Evolutionary conservation across 2,329 filamentous ascomycete species (phyloP), one percentile per base, ranked within the genome.

Genomic region (Fusarium stilboides): DNA sequence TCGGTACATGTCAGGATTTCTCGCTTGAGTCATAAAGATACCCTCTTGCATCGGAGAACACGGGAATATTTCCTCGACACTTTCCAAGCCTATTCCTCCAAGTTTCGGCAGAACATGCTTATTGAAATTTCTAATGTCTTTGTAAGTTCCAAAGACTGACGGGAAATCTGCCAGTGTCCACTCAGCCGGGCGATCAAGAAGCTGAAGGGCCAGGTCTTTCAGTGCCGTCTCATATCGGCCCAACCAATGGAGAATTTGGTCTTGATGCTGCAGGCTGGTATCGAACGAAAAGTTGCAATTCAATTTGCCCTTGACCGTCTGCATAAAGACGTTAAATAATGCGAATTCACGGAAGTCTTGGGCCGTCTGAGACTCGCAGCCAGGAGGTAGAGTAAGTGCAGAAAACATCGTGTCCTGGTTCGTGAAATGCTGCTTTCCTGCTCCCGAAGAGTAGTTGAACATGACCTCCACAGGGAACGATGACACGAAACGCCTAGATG

Each of bases 41-140:
- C 44, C 44, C 14, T 47, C 28, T 33, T 47, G 44, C n/a, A 47
- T 7, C 28, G 44, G 44, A 15, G 44, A 34, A 15, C 44, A 47
- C 2, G 44, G 44, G 12, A 47, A 47, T 12, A 47, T 47, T 6
- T 47, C 44, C 31, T 47, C 28, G 28, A 47, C n/a, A 12, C 13
- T 19, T 10, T 47, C 44, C 26, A 33, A 22, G n/a, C 12, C 28
- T 33, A 34, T 14, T 8, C 14, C 42, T 3, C 31, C 19, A 15
- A 12, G 8, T 6, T 47, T 14, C 6, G 28, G 8, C 5, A 47
- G 44, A 33, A 20, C 4, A 14, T 33, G n/a, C 2, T 20, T 8
- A 2, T 34, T 19, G 19, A 47, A 47, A 5, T 34, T 17, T 5
- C 15, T 8, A 12, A 47, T 33, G 8, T 47, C 28, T 20, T 36